Percentiles rank a stretch among this genome's conserved stretches.
Evolutionary conservation across 1,139 yeast genomes (phyloP).

Genomic region (Tardiomyces digboiensis): DNA sequence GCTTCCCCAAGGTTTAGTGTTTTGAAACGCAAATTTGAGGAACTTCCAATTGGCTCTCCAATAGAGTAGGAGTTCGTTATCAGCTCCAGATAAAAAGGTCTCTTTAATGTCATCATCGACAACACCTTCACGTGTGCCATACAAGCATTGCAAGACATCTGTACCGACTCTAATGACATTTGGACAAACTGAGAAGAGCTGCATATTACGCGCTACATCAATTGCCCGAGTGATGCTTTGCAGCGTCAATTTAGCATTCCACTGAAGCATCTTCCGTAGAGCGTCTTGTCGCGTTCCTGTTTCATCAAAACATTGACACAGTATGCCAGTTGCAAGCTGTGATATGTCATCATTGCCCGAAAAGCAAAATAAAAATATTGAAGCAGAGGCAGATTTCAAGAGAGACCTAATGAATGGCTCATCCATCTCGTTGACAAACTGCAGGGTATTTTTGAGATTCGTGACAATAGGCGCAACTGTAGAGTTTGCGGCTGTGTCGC

Average conservation of each 20-base stretch:
- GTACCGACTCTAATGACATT: conserved; percentile 63
- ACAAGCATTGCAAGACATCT: conserved; percentile 58
- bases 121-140: conserved; percentile 58
- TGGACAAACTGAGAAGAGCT: conserved; percentile 65
- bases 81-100: conserved; percentile 15
- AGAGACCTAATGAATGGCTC: not conserved
- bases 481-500: not conserved
- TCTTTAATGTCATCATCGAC: conserved; percentile 22
- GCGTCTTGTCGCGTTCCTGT: conserved; percentile 63
- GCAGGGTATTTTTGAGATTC: not conserved
- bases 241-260: conserved; percentile 36
- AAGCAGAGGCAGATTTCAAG: not conserved
- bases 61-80: conserved; percentile 28
- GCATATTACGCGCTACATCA: conserved; percentile 32
- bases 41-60: conserved; percentile 73
- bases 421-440: not conserved
- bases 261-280: conserved; percentile 38
- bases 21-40: conserved; percentile 54
- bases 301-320: conserved; percentile 73
- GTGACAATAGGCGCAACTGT: not conserved
- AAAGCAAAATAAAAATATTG: not conserved
- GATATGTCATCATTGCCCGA: not conserved
- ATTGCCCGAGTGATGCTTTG: conserved; percentile 41
- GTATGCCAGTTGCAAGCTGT: conserved; percentile 63
- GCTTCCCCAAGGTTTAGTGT: conserved; percentile 66